Evolutionary conservation across 208 protist genomes (phyloP).

Genomic region (Wallacemonas sp.): DNA sequence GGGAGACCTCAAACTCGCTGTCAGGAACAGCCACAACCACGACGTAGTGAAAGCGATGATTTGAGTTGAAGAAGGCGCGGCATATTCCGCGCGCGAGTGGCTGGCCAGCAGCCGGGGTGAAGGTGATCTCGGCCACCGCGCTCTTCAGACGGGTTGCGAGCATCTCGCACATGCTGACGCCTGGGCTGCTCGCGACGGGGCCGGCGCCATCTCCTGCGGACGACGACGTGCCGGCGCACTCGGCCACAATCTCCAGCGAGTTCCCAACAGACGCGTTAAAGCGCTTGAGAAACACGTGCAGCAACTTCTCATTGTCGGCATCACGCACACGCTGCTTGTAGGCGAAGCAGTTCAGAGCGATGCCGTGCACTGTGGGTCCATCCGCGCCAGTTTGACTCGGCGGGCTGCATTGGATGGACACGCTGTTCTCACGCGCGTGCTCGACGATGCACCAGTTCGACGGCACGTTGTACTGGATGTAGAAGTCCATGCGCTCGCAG

Average conservation of each 20-base stretch:
- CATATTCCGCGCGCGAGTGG: conserved; percentile 72
- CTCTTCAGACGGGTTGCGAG: conserved; percentile 55
- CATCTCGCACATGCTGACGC: conserved; percentile 34
- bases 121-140: conserved; percentile 74
- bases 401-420: conserved; percentile 76
- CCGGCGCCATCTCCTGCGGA: conserved; percentile 11
- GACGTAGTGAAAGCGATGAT: conserved; percentile 76
- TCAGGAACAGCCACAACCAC: conserved; percentile 73
- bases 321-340: conserved; percentile 74
- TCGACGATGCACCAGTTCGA: conserved; percentile 67
- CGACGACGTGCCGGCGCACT: conserved; percentile 8
- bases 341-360: conserved; percentile 80
- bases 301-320: conserved; percentile 52
- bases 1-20: conserved; percentile 62
- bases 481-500: conserved; percentile 82
- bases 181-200: not conserved
- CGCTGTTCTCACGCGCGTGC: conserved; percentile 65
- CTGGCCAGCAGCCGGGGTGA: conserved; percentile 54
- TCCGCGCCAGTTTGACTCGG: conserved; percentile 20
- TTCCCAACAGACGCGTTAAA: conserved; percentile 80
- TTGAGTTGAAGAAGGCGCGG: conserved; percentile 82
- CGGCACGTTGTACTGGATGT: conserved; percentile 79
- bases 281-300: conserved; percentile 74
- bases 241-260: conserved; percentile 53
- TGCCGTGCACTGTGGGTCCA: conserved; percentile 55